Evolutionary conservation across 805 yeast genomes (phyloP).

Genomic region (Starmerella vitae): DNA sequence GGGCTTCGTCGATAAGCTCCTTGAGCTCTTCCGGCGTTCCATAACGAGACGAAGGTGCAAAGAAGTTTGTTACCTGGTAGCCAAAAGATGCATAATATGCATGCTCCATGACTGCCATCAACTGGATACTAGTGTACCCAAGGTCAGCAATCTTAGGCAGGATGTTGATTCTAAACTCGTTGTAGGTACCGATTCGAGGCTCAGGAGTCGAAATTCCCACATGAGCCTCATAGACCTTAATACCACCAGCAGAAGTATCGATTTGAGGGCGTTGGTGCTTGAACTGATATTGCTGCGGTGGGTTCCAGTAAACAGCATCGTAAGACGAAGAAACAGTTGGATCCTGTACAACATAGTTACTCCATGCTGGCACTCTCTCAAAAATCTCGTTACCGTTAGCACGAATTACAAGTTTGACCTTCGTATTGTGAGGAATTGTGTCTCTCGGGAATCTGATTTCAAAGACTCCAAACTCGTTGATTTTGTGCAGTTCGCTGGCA

Average conservation of each 20-base stretch:
- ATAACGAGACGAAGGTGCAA: slow-evolving; percentile 76
- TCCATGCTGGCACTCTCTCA: slow-evolving; percentile 85
- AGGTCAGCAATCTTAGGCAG: slow-evolving; percentile 73
- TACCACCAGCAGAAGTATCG: slow-evolving; percentile 21
- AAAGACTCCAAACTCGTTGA: slow-evolving; percentile 62
- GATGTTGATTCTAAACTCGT: slow-evolving; percentile 65
- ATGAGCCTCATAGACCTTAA: slow-evolving; percentile 85
- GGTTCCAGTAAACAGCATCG: slow-evolving; percentile 93
- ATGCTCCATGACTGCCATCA: slow-evolving; percentile 98
- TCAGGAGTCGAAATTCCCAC: slow-evolving; percentile 85
- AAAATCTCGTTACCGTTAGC: slow-evolving; percentile 55
- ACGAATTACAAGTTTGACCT: slow-evolving; percentile 49
- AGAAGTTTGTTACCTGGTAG: slow-evolving; percentile 88
- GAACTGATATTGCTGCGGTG: slow-evolving; percentile 44
- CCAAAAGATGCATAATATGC: slow-evolving; percentile 97
- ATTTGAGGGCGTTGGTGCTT: slow-evolving; percentile 56
- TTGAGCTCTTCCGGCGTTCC: slow-evolving; percentile 94
- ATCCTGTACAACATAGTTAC: slow-evolving; percentile 60
- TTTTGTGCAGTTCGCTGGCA: slow-evolving; percentile 39
- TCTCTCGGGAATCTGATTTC: slow-evolving; percentile 42
- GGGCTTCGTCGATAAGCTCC: slow-evolving; percentile 84
- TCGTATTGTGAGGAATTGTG: slow-evolving; percentile 70
- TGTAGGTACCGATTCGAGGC: slow-evolving; percentile 70
- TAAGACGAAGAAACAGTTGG: slow-evolving; percentile 37
- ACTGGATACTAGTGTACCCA: slow-evolving; percentile 85